A percentile compares a stretch with the other conserved stretches of the same genome.
Evolutionary conservation across 2,329 filamentous ascomycete species (phyloP).

Genomic region (Coleophoma cylindrospora): DNA sequence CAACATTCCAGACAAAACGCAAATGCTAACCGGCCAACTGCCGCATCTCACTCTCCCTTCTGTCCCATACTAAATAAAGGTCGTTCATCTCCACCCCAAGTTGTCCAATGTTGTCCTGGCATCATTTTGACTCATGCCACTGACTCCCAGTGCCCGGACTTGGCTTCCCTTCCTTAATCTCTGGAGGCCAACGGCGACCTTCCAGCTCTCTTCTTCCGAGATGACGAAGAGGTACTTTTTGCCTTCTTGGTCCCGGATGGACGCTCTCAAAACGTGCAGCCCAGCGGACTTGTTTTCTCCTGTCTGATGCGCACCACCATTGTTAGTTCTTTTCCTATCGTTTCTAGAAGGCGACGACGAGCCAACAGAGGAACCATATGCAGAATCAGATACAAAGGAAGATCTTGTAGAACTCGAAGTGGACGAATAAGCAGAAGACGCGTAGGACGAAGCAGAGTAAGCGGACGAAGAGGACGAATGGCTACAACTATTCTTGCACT

Average conservation of each 20-base stretch:
- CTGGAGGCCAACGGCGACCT: constrained; percentile 58
- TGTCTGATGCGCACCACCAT: constrained; percentile 31
- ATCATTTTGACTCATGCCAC: constrained; percentile 49
- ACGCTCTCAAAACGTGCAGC: constrained; percentile 58
- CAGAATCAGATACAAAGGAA: constrained; percentile 21
- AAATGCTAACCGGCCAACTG: constrained; percentile 1
- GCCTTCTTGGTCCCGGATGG: constrained; percentile 59
- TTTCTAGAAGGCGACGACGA: constrained; percentile 15
- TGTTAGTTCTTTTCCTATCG: constrained; percentile 17
- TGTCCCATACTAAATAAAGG: not conserved
- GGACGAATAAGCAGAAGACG: constrained; percentile 30
- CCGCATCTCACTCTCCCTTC: constrained; percentile 2
- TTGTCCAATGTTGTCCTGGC: constrained; percentile 50
- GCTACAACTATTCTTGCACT: constrained; percentile 61
- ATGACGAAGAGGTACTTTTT: constrained; percentile 63
- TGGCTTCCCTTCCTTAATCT: constrained; percentile 55
- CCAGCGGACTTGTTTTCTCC: constrained; percentile 51
- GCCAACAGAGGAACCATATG: constrained; percentile 21
- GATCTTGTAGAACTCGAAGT: constrained; percentile 11
- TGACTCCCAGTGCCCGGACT: constrained; percentile 53
- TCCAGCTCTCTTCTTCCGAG: constrained; percentile 62
- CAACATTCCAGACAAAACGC: constrained; percentile 13
- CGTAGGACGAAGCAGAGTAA: constrained; percentile 33
- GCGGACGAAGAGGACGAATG: constrained; percentile 35
- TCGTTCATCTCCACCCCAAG: constrained; percentile 41